phyloP scores from a whole-genome alignment of 306 rosid species.

The Trifolium pratense region DNA sequence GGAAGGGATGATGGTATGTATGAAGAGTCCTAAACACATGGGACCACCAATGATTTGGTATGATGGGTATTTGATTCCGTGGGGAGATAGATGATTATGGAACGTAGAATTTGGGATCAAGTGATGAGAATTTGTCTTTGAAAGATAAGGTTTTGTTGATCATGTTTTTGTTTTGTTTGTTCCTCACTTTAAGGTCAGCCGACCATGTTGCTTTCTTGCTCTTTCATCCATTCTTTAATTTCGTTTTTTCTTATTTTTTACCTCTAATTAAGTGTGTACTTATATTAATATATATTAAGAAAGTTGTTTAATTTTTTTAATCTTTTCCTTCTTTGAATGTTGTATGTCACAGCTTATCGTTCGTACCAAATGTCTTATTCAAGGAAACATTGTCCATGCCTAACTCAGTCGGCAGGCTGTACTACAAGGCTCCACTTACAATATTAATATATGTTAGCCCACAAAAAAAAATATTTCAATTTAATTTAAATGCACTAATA shows the following conservation, averaged over 20 bases:
- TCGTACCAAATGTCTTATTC: constrained; percentile 45
- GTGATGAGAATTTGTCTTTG: constrained; percentile 43
- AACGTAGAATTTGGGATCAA: constrained; percentile 64
- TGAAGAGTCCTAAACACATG: constrained; percentile 43
- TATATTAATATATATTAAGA: too few relatives aligned
- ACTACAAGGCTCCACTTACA: background rate
- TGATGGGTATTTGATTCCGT: constrained; percentile 84
- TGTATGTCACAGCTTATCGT: constrained; percentile 3
- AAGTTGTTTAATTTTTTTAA: background rate
- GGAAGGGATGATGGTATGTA: constrained; percentile 1
- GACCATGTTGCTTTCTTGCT: constrained; percentile 51
- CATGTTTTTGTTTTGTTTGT: constrained; percentile 17
- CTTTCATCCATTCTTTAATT: background rate
- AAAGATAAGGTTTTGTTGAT: constrained; percentile 60
- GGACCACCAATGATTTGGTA: constrained; percentile 86
- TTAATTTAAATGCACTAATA: too few relatives aligned
- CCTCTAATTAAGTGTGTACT: background rate
- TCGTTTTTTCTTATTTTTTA: background rate
- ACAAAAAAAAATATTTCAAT: too few relatives aligned
- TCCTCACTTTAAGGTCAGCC: constrained; percentile 56
- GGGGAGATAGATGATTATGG: constrained; percentile 67
- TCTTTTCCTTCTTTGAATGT: constrained; percentile 9
- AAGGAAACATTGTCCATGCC: constrained; percentile 45
- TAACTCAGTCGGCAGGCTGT: constrained; percentile 12
- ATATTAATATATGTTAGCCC: too few relatives aligned